A percentile compares a stretch with the other conserved stretches of the same genome.
These are phyloP conservation scores for Hypholoma sublateritium DNA, from an alignment of 768 basidiomycete genomes.

Conservation along the genomic window DNA sequence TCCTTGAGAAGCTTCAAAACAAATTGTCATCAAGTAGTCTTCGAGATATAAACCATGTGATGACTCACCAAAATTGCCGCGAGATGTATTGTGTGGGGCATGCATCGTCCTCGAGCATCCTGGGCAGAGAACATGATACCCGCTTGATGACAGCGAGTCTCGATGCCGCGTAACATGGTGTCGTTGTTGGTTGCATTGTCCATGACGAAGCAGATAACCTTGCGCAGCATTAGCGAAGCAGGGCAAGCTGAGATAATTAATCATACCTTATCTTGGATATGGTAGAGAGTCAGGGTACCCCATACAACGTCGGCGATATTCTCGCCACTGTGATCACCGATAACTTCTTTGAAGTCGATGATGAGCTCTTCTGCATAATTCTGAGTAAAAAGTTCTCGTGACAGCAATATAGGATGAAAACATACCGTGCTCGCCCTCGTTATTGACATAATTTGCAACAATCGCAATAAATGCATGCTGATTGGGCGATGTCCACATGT, in stretches of 20 bases:
- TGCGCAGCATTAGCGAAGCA: background rate
- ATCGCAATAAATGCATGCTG: slow-evolving; percentile 27
- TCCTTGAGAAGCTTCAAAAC: background rate
- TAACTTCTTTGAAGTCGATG: slow-evolving; percentile 35
- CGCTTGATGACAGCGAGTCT: slow-evolving; percentile 4
- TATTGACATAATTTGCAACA: slow-evolving; percentile 25
- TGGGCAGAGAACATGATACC: slow-evolving; percentile 24
- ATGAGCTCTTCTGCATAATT: slow-evolving; percentile 29
- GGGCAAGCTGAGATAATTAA: background rate
- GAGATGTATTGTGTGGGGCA: slow-evolving; percentile 40
- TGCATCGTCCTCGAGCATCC: slow-evolving; percentile 29
- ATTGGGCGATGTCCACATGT: slow-evolving; percentile 33
- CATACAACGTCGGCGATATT: slow-evolving; percentile 35
- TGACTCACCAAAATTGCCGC: slow-evolving; percentile 28
- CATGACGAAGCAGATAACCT: slow-evolving; percentile 32
- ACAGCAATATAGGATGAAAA: background rate
- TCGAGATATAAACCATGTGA: background rate
- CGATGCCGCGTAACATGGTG: slow-evolving; percentile 26
- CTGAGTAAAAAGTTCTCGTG: background rate
- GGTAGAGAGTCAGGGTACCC: slow-evolving; percentile 26
- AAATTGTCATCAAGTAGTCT: background rate
- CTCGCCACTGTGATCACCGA: slow-evolving; percentile 32
- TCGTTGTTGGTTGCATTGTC: slow-evolving; percentile 38
- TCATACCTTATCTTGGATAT: slow-evolving; percentile 13
- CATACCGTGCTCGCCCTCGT: slow-evolving; percentile 22